A percentile compares a stretch with the other conserved stretches of the same genome.
These are phyloP conservation scores for Hymenoscyphus infarciens DNA, from an alignment of 2,329 filamentous ascomycete genomes.

Conservation along the genomic window DNA sequence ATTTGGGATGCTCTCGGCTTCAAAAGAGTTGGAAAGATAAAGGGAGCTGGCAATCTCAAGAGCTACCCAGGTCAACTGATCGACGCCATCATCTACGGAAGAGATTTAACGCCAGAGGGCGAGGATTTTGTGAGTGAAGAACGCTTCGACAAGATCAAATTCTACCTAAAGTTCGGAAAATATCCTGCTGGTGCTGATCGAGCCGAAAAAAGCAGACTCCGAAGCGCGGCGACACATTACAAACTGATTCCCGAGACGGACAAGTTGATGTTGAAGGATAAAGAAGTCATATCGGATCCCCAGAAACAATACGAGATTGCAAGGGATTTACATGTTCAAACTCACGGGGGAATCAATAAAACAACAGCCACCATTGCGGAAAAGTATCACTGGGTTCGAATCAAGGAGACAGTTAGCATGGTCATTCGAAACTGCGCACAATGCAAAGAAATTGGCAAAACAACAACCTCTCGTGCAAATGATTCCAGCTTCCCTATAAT, in stretches of 20 bases:
- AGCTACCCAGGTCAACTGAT: conserved; percentile 49
- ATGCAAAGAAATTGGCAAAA: conserved; percentile 77
- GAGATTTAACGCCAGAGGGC: conserved; percentile 54
- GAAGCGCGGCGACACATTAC: conserved; percentile 93
- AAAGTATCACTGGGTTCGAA: conserved; percentile 94
- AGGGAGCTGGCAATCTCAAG: conserved; percentile 50
- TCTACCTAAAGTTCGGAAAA: conserved; percentile 90
- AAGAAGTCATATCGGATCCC: conserved; percentile 92
- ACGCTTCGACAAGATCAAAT: conserved; percentile 97
- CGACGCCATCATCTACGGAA: conserved; percentile 60
- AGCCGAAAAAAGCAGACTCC: conserved; percentile 89
- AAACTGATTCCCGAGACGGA: conserved; percentile 66
- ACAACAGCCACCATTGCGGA: conserved; percentile 92
- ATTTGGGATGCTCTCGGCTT: conserved; percentile 74
- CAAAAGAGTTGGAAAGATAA: conserved; percentile 66
- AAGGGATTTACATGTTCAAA: conserved; percentile 65
- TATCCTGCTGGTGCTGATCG: conserved; percentile 92
- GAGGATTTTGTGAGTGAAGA: conserved; percentile 90
- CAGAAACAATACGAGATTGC: conserved; percentile 89
- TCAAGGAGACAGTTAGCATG: conserved; percentile 94
- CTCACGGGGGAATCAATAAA: conserved; percentile 96
- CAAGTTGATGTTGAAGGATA: conserved; percentile 93
- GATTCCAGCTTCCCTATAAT: conserved; percentile 22
- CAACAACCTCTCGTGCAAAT: conserved; percentile 37
- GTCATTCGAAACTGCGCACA: conserved; percentile 89